A percentile compares a stretch with the other conserved stretches of the same genome.
phyloP scores from a whole-genome alignment of 345 rosid species.

The Populus pruinosa region DNA sequence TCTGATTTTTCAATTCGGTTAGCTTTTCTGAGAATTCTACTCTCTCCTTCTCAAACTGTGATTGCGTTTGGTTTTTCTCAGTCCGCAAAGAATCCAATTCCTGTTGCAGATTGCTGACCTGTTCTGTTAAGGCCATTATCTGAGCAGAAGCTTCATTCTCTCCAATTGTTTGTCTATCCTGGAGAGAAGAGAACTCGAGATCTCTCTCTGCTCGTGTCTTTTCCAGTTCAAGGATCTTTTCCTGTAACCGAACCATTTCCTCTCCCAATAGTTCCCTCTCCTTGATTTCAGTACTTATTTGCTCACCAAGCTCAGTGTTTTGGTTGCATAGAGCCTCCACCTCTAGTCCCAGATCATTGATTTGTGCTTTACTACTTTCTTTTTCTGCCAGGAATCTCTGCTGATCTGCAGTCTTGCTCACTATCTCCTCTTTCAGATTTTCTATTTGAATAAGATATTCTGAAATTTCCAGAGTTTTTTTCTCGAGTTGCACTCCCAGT shows the following conservation, averaged over 20 bases:
- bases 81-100: slow-evolving; percentile 46
- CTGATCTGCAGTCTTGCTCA: slow-evolving; percentile 20
- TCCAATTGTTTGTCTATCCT: slow-evolving; percentile 29
- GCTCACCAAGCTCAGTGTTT: slow-evolving; percentile 29
- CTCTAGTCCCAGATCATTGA: slow-evolving; percentile 29
- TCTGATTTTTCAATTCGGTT: slow-evolving; percentile 39
- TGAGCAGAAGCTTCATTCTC: slow-evolving; percentile 48
- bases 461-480: slow-evolving; percentile 49
- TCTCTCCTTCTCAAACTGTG: slow-evolving; percentile 50
- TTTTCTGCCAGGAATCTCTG: slow-evolving; percentile 26
- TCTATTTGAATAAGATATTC: slow-evolving; percentile 36
- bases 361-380: slow-evolving; percentile 15
- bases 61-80: slow-evolving; percentile 39
- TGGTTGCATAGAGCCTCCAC: slow-evolving; percentile 17
- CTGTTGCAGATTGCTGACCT: slow-evolving; percentile 40
- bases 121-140: slow-evolving; percentile 37
- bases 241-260: slow-evolving; percentile 28
- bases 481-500: slow-evolving; percentile 49
- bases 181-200: slow-evolving; percentile 40
- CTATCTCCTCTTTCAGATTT: slow-evolving; percentile 25
- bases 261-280: slow-evolving; percentile 16
- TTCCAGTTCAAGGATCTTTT: slow-evolving; percentile 37
- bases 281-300: slow-evolving; percentile 11
- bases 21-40: slow-evolving; percentile 43
- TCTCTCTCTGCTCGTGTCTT: slow-evolving; percentile 34